Evolutionary conservation across 2,329 filamentous ascomycete species (phyloP).

Genomic region (Colletotrichum horii): DNA sequence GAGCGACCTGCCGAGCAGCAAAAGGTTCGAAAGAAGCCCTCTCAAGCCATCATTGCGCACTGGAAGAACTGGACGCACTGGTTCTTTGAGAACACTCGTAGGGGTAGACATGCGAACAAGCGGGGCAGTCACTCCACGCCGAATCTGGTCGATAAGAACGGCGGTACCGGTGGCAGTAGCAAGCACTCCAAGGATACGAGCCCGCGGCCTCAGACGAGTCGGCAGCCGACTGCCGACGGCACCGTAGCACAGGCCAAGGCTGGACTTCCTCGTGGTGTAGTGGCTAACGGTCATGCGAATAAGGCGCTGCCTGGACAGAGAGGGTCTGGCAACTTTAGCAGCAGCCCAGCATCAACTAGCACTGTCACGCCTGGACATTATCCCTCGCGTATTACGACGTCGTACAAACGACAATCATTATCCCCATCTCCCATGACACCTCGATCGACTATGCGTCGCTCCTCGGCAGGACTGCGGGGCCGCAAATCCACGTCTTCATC

Average conservation of each 20-base stretch:
- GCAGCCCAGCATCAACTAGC: conserved; percentile 30
- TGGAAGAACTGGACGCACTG: conserved; percentile 71
- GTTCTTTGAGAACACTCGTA: conserved; percentile 63
- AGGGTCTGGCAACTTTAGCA: conserved; percentile 11
- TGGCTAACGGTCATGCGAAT: conserved; percentile 54
- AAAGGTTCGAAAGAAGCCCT: conserved; percentile 61
- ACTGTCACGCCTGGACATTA: conserved; percentile 33
- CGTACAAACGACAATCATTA: conserved; percentile 77
- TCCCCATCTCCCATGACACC: conserved; percentile 90
- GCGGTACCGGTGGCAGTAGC: conserved; percentile 34
- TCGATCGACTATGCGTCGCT: conserved; percentile 81
- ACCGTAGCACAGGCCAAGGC: conserved; percentile 42
- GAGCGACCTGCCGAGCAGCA: conserved; percentile 37
- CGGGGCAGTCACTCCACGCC: conserved; percentile 64
- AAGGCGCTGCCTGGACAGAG: conserved; percentile 26
- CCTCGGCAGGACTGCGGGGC: conserved; percentile 83
- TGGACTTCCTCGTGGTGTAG: conserved; percentile 53
- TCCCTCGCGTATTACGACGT: conserved; percentile 38
- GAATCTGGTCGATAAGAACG: conserved; percentile 58
- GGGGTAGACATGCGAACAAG: conserved; percentile 53
- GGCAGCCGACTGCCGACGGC: conserved; percentile 51
- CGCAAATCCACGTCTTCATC: conserved; percentile 96
- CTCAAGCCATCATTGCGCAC: conserved; percentile 62
- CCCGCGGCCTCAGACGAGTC: conserved; percentile 65
- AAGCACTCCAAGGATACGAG: conserved; percentile 57